Evolutionary conservation across 108 stramenopile genomes (phyloP).

Genomic region (Mediolabrus comicus): DNA sequence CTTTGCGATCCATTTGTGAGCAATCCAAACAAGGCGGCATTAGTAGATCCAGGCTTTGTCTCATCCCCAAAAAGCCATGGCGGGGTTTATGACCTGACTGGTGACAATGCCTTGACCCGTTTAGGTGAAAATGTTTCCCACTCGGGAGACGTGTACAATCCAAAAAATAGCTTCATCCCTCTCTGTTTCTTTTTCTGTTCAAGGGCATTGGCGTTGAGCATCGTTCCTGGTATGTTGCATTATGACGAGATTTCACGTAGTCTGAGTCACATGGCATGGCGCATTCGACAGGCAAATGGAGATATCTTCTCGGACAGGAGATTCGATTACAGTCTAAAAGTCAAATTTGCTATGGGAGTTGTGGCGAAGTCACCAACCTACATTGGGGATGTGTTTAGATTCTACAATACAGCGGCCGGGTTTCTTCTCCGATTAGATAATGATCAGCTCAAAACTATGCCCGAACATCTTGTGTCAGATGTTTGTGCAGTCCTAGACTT

Average conservation of each 20-base stretch:
- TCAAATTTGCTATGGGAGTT: constrained; percentile 69
- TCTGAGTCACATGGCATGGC: constrained; percentile 52
- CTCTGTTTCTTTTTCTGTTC: constrained; percentile 84
- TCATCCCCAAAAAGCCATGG: constrained; percentile 57
- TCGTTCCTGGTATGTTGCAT: constrained; percentile 51
- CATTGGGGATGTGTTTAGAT: constrained; percentile 62
- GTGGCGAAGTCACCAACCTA: constrained; percentile 67
- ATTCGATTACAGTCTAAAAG: constrained; percentile 55
- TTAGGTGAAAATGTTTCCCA: constrained; percentile 57
- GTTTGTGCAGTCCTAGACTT: constrained; percentile 71
- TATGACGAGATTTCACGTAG: constrained; percentile 67
- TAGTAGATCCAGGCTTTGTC: constrained; percentile 80
- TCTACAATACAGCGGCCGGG: constrained; percentile 68
- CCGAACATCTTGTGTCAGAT: constrained; percentile 82
- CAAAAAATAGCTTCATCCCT: constrained; percentile 86
- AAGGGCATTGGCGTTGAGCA: constrained; percentile 65
- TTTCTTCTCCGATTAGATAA: constrained; percentile 56
- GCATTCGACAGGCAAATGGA: constrained; percentile 47
- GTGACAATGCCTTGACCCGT: constrained; percentile 73
- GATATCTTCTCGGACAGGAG: constrained; percentile 69
- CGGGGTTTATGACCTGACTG: constrained; percentile 63
- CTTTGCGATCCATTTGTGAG: constrained; percentile 80
- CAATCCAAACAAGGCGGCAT: constrained; percentile 55
- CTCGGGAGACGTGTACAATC: constrained; percentile 39
- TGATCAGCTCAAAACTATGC: constrained; percentile 62